phyloP scores from a whole-genome alignment of 2,329 filamentous ascomycete species.

The Ramularia collo-cygni region DNA sequence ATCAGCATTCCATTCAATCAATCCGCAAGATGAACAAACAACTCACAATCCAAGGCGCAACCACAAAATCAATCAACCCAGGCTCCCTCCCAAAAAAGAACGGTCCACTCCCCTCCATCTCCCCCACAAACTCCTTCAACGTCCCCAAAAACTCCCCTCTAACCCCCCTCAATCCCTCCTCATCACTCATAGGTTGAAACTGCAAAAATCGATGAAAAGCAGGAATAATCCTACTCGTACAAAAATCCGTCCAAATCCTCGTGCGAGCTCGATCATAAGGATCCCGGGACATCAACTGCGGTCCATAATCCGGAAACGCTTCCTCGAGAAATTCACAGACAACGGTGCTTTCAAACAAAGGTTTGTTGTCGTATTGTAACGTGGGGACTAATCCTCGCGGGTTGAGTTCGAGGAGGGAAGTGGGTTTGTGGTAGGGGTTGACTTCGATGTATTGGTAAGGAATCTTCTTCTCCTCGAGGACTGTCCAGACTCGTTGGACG shows the following conservation, averaged over 20 bases:
- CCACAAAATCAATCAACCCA: conserved; percentile 61
- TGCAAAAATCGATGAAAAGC: conserved; percentile 58
- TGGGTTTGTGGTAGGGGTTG: conserved; percentile 68
- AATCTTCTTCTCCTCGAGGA: conserved; percentile 65
- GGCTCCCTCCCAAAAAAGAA: conserved; percentile 61
- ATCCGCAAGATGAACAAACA: not conserved
- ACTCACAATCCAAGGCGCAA: conserved; percentile 63
- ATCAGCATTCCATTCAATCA: conserved; percentile 1
- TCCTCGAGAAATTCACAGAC: conserved; percentile 73
- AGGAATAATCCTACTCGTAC: conserved; percentile 60
- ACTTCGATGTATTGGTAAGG: conserved; percentile 64
- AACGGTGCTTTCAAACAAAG: conserved; percentile 66
- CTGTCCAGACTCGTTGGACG: conserved; percentile 66
- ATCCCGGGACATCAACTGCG: conserved; percentile 51
- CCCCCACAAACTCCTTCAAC: conserved; percentile 53
- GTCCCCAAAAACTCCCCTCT: conserved; percentile 52
- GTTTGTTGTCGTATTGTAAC: conserved; percentile 49
- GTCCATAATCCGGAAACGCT: conserved; percentile 49
- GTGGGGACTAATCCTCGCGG: conserved; percentile 71
- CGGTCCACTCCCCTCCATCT: conserved; percentile 57
- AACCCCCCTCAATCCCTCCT: conserved; percentile 42
- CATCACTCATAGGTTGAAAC: conserved; percentile 37
- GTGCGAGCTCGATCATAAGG: conserved; percentile 59
- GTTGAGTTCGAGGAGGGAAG: conserved; percentile 63
- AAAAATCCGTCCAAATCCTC: conserved; percentile 68